Evolutionary conservation across 352 stramenopile species (phyloP).

Genomic region (Pythium volutum): DNA sequence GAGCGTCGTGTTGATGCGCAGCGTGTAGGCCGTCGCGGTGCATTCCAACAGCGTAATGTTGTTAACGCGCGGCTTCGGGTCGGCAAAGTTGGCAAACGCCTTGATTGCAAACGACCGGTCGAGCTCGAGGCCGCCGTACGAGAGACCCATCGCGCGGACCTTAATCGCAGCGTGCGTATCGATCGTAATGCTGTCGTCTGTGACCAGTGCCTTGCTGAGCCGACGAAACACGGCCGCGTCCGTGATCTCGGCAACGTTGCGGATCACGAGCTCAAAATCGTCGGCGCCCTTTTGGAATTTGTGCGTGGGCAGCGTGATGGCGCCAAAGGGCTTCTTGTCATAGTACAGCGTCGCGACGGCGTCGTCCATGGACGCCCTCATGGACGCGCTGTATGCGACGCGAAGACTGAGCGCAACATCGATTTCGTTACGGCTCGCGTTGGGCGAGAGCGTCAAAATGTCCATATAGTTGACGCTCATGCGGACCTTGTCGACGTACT

Average conservation of each 20-base stretch:
- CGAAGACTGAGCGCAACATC: slow-evolving; percentile 56
- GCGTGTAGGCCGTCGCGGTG: slow-evolving; percentile 35
- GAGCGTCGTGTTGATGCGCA: slow-evolving; percentile 65
- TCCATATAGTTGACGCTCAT: slow-evolving; percentile 68
- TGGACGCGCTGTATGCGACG: slow-evolving; percentile 41
- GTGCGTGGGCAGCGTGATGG: slow-evolving; percentile 46
- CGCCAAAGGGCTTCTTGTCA: slow-evolving; percentile 39
- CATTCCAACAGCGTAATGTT: slow-evolving; percentile 52
- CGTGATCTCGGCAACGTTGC: slow-evolving; percentile 31
- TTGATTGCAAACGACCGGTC: slow-evolving; percentile 40
- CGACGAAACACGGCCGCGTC: slow-evolving; percentile 41
- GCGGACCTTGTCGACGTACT: slow-evolving; percentile 51
- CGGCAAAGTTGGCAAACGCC: slow-evolving; percentile 56
- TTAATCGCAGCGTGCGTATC: slow-evolving; percentile 36
- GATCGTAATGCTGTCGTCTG: slow-evolving; percentile 35
- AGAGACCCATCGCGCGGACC: slow-evolving; percentile 45
- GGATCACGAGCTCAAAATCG: slow-evolving; percentile 54
- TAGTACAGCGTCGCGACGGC: slow-evolving; percentile 47
- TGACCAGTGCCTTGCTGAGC: slow-evolving; percentile 41
- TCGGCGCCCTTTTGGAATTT: slow-evolving; percentile 44
- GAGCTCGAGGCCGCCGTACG: slow-evolving; percentile 48
- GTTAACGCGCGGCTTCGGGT: slow-evolving; percentile 44
- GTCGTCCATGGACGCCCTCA: slow-evolving; percentile 46
- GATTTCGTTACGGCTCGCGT: slow-evolving; percentile 25
- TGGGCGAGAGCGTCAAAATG: slow-evolving; percentile 40